Base-by-base conservation (phyloP, 495 filamentous ascomycete species). In the Neurospora sp. region DNA sequence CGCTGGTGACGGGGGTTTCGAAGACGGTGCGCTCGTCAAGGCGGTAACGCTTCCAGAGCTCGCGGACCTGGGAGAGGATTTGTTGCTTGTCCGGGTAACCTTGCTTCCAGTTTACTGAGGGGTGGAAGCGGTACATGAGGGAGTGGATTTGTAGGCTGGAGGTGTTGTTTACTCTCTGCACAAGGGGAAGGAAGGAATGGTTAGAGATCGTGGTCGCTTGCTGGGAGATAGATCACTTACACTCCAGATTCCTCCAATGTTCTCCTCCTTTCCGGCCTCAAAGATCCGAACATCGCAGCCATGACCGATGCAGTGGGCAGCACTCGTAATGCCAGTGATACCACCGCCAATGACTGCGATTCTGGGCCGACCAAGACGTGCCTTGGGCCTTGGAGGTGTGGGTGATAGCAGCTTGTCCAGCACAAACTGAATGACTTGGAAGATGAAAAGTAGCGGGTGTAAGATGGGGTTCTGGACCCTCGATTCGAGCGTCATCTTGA, bases 81-180 rank as follows among this genome's bases (percentile, higher is more conserved):
- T 92, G 88, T 72, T 89, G 80, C 40, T 92, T 89, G 69, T 90
- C 86, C 0, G 93, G 93, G 78, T 96, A 96, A 59, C 92, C 91
- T 17, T 82, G 81, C n/a, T 85, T 82, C 88, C 92, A 96, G 70
- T 85, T 83, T 3, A 96, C 88, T 0, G 91, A 92, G 0, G 93
- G 93, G 73, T 94, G 92, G 80, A 96, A 97, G 39, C 93, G 89
- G 81, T 94, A 96, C 93, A 96, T 94, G 73, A 94, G 82, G 54
- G 90, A 92, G 79, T 96, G 92, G 43, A 96, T 93, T 75, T 96
- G 93, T 0, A 96, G 87, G 54, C 90, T 86, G 2, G 92, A 93
- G 11, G 93, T 94, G 73, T 91, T 92, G 84, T 94, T 94, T 48
- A 95, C 93, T 83, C 88, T 86, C 90, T 93, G 48, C 21, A 19